phyloP scores from a whole-genome alignment of 208 protist species.

The Wallacemonas sp. region DNA sequence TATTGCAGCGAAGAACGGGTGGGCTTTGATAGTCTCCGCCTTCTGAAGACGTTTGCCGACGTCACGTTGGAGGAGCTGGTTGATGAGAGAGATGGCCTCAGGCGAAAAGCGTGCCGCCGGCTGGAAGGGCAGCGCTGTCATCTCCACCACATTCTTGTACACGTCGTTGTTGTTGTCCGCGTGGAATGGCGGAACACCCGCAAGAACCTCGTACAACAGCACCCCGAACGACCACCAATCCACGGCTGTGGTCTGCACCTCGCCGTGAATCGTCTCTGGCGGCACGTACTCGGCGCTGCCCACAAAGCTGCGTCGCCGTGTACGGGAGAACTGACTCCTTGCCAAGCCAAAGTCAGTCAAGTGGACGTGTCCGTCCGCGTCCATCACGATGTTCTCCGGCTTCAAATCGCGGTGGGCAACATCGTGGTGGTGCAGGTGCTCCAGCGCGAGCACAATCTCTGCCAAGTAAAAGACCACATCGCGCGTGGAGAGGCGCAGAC shows the following conservation, averaged over 20 bases:
- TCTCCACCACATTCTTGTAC: slow-evolving; percentile 72
- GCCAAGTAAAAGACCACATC: slow-evolving; percentile 88
- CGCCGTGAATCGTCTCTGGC: slow-evolving; percentile 89
- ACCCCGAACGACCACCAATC: slow-evolving; percentile 97
- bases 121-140: slow-evolving; percentile 40
- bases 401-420: slow-evolving; percentile 91
- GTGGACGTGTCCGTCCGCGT: slow-evolving; percentile 74
- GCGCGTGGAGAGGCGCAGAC: slow-evolving; percentile 29
- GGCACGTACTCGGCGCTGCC: slow-evolving; percentile 90
- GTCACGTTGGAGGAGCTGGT: slow-evolving; percentile 56
- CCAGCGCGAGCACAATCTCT: slow-evolving; percentile 89
- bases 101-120: slow-evolving; percentile 39
- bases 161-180: slow-evolving; percentile 83
- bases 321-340: slow-evolving; percentile 60
- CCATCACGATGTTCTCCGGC: slow-evolving; percentile 89
- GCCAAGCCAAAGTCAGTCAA: slow-evolving; percentile 92
- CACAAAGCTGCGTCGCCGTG: slow-evolving; percentile 82
- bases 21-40: slow-evolving; percentile 42
- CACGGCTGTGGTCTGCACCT: slow-evolving; percentile 91
- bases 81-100: slow-evolving; percentile 60
- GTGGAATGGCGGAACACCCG: slow-evolving; percentile 91
- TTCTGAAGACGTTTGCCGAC: slow-evolving; percentile 40
- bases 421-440: slow-evolving; percentile 85
- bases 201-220: slow-evolving; percentile 94
- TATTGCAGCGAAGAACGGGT: slow-evolving; percentile 71